Conservation (phyloP, 768 basidiomycete species). For the Imleria badia region DNA sequence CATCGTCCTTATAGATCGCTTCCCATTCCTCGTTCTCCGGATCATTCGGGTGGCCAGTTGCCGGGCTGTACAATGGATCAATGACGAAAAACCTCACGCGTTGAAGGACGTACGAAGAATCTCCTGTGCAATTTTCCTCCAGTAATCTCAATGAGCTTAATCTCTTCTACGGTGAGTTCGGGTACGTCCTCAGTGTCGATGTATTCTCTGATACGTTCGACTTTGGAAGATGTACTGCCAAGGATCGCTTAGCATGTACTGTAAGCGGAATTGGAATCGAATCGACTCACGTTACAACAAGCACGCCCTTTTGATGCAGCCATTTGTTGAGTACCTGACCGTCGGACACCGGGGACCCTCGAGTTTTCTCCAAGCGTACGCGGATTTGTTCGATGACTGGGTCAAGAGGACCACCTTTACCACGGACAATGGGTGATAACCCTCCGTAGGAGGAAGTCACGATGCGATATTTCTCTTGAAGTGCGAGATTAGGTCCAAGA, state of each 20-base stretch:
- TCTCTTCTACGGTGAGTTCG: constrained; percentile 26
- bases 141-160: constrained; percentile 24
- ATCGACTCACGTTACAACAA: constrained; percentile 32
- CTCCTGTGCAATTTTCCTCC: constrained; percentile 25
- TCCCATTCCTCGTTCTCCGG: not conserved
- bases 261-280: not conserved
- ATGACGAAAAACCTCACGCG: not conserved
- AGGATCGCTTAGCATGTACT: not conserved
- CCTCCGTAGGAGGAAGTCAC: constrained; percentile 41
- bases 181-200: constrained; percentile 30
- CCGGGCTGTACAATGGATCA: constrained; percentile 10
- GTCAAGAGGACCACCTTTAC: constrained; percentile 39
- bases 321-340: constrained; percentile 33
- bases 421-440: constrained; percentile 37
- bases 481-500: constrained; percentile 35
- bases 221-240: constrained; percentile 35
- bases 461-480: constrained; percentile 39
- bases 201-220: constrained; percentile 34
- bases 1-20: not conserved
- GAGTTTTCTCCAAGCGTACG: constrained; percentile 24
- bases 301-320: constrained; percentile 28
- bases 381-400: constrained; percentile 37
- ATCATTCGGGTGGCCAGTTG: constrained; percentile 23
- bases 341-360: constrained; percentile 27
- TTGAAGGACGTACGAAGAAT: constrained; percentile 24